Evolutionary conservation across 73 alveolate genomes (phyloP).

Genomic region (Paramecium tetraurelia): DNA sequence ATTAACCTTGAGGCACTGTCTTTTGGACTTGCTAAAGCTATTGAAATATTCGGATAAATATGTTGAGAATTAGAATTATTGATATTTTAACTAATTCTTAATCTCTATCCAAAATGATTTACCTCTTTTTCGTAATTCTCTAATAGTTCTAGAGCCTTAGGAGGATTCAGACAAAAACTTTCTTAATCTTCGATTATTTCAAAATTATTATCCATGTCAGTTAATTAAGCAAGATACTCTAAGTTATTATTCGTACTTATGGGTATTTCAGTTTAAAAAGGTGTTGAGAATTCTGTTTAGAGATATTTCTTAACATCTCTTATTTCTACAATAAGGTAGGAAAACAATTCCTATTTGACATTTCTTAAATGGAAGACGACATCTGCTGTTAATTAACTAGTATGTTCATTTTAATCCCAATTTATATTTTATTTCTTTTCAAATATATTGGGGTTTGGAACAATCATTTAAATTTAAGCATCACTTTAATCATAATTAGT

Average conservation of each 20-base stretch:
- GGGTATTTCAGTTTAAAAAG: background rate
- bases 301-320: background rate
- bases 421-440: background rate
- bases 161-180: background rate
- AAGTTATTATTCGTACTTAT: background rate
- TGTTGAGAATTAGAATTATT: background rate
- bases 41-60: background rate
- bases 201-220: background rate
- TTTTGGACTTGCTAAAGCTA: background rate
- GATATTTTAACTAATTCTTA: background rate
- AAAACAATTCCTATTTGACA: background rate
- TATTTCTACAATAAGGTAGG: background rate
- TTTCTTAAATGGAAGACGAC: background rate
- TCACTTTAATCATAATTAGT: background rate
- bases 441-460: background rate
- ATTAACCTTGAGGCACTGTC: conserved; percentile 7
- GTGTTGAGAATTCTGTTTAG: background rate
- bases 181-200: background rate
- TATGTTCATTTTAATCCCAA: background rate
- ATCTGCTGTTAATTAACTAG: background rate
- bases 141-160: background rate
- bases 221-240: background rate
- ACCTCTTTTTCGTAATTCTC: background rate
- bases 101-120: background rate
- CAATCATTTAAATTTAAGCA: background rate